Base-by-base conservation (phyloP, 2,329 filamentous ascomycete species). In the Elsinoe arachidis region DNA sequence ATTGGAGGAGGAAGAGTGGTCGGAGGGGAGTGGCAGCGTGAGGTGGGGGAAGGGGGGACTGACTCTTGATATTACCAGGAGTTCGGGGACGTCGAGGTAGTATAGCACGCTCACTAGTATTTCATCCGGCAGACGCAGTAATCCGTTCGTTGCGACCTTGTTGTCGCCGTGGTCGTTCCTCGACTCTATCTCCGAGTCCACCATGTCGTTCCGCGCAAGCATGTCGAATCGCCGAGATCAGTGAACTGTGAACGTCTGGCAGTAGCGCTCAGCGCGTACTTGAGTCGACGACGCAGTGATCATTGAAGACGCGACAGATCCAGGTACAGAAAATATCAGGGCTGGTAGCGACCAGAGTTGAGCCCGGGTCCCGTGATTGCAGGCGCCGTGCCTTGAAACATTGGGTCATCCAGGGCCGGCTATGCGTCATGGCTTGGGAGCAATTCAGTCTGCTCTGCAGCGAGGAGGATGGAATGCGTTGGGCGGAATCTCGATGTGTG, bases 1-100 rank as follows among this genome's bases (percentile, higher is more conserved):
- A 19, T 33, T 60, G 59, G 41, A 7, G 19, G 3, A 37, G 30
- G 15, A 15, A 6, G 21, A 37, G 39, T 15, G 49, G 17, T 15
- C 52, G 46, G 17, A 55, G 52, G 30, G 17, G n/a, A 23, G 41
- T 23, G 34, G 49, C 15, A 17, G 12, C 33, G 6, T 26, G 23
- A 26, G 23, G 7, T 30, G 26, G 26, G 26, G 26, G 26, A 30
- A 30, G 26, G 26, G 4, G 19, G 17, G n/a, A 52, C 67, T 58
- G 66, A 74, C 72, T 59, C 75, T 70, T 34, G 73, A 72, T 37
- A 71, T 62, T 55, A 69, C 64, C 51, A 76, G 69, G 15, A 78
- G 69, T 58, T 78, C 75, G n/a, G 73, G 69, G 14, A 77, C 69
- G 57, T 77, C 70, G 39, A 78, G 69, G 65, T 69, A 73, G n/a